A percentile compares a stretch with the other conserved stretches of the same genome.
phyloP scores from a whole-genome alignment of 345 rosid species.

The Hirschfeldia incana region DNA sequence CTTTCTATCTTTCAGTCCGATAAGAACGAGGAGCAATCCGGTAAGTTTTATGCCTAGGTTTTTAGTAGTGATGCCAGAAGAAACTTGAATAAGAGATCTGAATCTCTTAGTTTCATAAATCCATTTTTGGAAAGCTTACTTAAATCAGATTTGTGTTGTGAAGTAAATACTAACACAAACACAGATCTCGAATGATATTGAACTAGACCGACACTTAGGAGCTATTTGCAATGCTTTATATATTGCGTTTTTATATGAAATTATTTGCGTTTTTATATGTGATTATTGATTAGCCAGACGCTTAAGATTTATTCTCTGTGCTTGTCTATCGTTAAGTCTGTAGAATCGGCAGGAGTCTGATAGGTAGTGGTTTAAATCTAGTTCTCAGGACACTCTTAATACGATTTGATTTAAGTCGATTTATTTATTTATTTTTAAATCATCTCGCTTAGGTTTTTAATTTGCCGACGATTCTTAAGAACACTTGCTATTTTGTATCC shows the following conservation, averaged over 20 bases:
- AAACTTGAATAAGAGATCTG: not conserved
- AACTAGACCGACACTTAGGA: not conserved
- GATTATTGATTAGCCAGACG: too few species aligned
- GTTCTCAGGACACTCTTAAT: too few species aligned
- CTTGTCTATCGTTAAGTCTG: too few species aligned
- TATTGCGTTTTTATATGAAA: too few species aligned
- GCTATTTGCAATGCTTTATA: not conserved
- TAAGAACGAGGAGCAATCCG: not conserved
- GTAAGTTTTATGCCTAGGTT: slow-evolving; percentile 2
- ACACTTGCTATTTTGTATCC: not conserved
- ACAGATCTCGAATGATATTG: not conserved
- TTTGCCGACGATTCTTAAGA: too few species aligned
- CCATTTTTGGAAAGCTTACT: slow-evolving; percentile 2
- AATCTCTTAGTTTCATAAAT: slow-evolving; percentile 17
- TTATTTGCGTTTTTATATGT: too few species aligned
- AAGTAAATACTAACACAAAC: not conserved
- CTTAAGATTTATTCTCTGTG: too few species aligned
- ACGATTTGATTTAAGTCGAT: too few species aligned
- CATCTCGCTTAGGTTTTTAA: too few species aligned
- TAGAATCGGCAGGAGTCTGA: too few species aligned
- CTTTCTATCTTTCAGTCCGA: not conserved
- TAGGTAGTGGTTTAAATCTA: too few species aligned
- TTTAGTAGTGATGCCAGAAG: not conserved
- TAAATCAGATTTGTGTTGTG: not conserved
- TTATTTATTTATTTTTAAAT: too few species aligned